Conservation (phyloP, 2,329 filamentous ascomycete genomes). For the Pyricularia pennisetigena region DNA sequence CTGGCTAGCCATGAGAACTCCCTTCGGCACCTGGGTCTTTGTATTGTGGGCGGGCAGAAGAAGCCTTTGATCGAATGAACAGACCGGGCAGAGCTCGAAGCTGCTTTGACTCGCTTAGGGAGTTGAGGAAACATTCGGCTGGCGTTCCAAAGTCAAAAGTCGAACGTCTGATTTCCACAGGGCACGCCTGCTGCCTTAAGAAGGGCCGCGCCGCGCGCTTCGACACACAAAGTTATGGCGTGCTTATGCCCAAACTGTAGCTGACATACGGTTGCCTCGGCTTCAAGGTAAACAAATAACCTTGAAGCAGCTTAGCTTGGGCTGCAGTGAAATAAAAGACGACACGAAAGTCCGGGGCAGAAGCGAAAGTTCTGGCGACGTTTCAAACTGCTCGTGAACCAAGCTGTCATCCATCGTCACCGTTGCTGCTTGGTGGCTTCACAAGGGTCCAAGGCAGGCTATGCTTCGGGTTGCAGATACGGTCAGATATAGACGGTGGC, state of each 20-base stretch:
- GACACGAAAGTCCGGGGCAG: not conserved
- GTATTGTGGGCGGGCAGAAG: constrained; percentile 52
- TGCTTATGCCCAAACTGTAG: not conserved
- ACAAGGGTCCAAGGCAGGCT: not conserved
- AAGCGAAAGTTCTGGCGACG: not conserved
- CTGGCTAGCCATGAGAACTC: constrained; percentile 63
- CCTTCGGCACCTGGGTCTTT: constrained; percentile 51
- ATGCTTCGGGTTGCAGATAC: not conserved
- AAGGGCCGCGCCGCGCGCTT: not conserved
- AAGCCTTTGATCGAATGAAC: constrained; percentile 53
- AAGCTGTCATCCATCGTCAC: not conserved
- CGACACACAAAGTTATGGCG: not conserved
- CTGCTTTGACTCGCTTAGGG: not conserved
- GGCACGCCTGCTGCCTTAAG: not conserved
- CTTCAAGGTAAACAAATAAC: not conserved
- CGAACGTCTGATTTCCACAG: not conserved
- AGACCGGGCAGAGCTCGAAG: not conserved
- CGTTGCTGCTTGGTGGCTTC: not conserved
- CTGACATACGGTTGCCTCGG: not conserved
- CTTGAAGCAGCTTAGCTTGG: no score
- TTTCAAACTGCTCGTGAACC: not conserved
- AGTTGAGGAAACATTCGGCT: not conserved
- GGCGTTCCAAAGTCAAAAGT: not conserved
- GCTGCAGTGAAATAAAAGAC: not conserved
- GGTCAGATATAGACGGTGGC: not conserved